phyloP scores from a whole-genome alignment of 495 filamentous ascomycete species.

The Penicillium turbatum region DNA sequence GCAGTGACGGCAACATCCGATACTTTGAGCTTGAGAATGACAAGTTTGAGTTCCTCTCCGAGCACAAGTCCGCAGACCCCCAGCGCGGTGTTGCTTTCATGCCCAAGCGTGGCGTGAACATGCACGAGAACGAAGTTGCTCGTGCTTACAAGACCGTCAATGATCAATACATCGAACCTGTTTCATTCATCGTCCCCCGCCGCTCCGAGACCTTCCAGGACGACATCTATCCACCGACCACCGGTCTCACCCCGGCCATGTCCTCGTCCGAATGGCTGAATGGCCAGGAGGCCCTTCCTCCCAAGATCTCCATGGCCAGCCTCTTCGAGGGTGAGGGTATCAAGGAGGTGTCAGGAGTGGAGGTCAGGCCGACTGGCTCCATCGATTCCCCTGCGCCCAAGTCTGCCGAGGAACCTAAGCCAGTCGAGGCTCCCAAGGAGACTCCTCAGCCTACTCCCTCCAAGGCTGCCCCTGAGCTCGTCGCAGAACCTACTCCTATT shows the following conservation, averaged over 20 bases:
- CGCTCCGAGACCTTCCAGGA: slow-evolving; percentile 96
- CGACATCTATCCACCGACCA: slow-evolving; percentile 87
- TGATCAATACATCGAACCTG: slow-evolving; percentile 88
- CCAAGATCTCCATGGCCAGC: slow-evolving; percentile 90
- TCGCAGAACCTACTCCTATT: slow-evolving; percentile 36
- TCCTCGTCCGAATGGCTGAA: slow-evolving; percentile 76
- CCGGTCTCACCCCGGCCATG: slow-evolving; percentile 73
- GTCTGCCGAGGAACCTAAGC: slow-evolving; percentile 21
- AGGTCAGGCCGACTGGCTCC: slow-evolving; percentile 57
- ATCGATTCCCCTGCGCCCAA: slow-evolving; percentile 41
- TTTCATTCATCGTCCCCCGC: slow-evolving; percentile 95
- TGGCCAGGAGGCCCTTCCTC: slow-evolving; percentile 75
- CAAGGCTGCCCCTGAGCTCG: slow-evolving; percentile 33
- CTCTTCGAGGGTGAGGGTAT: slow-evolving; percentile 80
- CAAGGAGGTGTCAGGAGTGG: slow-evolving; percentile 62
- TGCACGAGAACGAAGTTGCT: slow-evolving; percentile 95
- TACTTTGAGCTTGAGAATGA: slow-evolving; percentile 97
- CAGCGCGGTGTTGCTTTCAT: slow-evolving; percentile 94
- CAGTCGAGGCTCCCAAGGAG: slow-evolving; percentile 42
- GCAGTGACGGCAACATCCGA: slow-evolving; percentile 93
- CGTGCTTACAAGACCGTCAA: slow-evolving; percentile 95
- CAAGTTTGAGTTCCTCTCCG: slow-evolving; percentile 92
- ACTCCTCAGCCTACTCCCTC: slow-evolving; percentile 29
- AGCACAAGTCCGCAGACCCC: slow-evolving; percentile 92
- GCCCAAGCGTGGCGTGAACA: slow-evolving; percentile 90